Evolutionary conservation across 2,329 filamentous ascomycete genomes (phyloP), one percentile per base, ranked within the genome.

Genomic region (Lasiodiplodia hormozganensis): DNA sequence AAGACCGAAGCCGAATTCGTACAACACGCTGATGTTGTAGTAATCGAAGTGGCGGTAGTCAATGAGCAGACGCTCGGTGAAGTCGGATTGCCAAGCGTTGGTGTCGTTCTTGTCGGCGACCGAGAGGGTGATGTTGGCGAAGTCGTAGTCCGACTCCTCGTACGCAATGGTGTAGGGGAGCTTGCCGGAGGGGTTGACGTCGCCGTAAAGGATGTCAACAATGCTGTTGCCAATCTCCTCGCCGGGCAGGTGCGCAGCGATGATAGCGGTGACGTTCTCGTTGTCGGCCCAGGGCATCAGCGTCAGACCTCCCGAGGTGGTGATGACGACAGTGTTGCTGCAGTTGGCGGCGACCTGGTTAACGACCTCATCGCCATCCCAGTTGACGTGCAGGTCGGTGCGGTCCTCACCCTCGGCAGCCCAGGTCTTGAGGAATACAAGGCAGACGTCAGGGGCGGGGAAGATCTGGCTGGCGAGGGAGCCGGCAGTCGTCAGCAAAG

Each of bases 41-140:
- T 91, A 92, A 82, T 97, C 94, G 73, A 97, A 94, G 78, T 94
- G 88, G 14, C 94, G 90, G 81, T 97, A 97, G 82, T 97, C 95
- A 72, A 96, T 89, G 76, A 94, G 94, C 0, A 97, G 81, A 0
- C 93, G 93, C 76, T 97, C 93, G 0, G 85, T 86, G 76, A 96
- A 97, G 71, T 93, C 62, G 43, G 68, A 28, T n/a, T 69, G 68
- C 68, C 68, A 69, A 18, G 68, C 68, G 68, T 65, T 47, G 62
- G 68, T 60, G 68, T 66, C 54, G 62, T 31, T 54, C 34, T 53
- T 11, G 72, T 70, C 11, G 72, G 52, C 62, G 72, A 71, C 4
- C 72, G 72, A 8, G 69, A 57, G 2, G 70, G 56, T 47, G 70
- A 72, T 1, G 75, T 72, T 68, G 16, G 71, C 56, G 54, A 73